These are phyloP conservation scores for Boletus tomentosulus DNA, from an alignment of 768 basidiomycete genomes.

Conservation along the genomic window DNA sequence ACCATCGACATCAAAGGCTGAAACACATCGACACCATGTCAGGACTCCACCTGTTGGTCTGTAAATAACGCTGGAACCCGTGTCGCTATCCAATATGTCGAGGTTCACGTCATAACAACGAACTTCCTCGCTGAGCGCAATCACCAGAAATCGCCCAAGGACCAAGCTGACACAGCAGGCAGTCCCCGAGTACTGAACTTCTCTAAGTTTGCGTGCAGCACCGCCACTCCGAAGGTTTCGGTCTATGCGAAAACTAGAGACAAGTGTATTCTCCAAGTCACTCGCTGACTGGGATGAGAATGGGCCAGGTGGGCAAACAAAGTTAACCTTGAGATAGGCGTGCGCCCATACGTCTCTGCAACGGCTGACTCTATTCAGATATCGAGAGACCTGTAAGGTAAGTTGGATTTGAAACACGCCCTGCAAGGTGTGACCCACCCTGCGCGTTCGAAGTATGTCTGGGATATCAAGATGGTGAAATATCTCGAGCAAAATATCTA, in stretches of 20 bases:
- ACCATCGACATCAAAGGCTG: background rate
- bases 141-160: slow-evolving; percentile 14
- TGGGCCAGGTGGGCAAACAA: background rate
- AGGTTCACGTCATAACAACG: slow-evolving; percentile 14
- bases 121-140: slow-evolving; percentile 12
- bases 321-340: slow-evolving; percentile 6
- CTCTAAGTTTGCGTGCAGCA: background rate
- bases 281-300: background rate
- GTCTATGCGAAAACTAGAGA: slow-evolving; percentile 9
- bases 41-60: background rate
- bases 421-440: background rate
- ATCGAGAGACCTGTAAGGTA: background rate
- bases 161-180: slow-evolving; percentile 3
- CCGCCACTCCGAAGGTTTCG: slow-evolving; percentile 1
- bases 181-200: slow-evolving; percentile 6
- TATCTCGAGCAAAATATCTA: background rate
- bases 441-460: background rate
- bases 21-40: too few relatives aligned
- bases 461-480: background rate
- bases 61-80: background rate
- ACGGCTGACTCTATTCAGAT: slow-evolving; percentile 1
- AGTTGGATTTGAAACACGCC: background rate
- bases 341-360: slow-evolving; percentile 13
- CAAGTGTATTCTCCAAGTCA: slow-evolving; percentile 6
- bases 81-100: background rate